Evolutionary conservation across 169 alveolate species (phyloP), one percentile per base, ranked within the genome.

Genomic region (Condylostoma magnum): DNA sequence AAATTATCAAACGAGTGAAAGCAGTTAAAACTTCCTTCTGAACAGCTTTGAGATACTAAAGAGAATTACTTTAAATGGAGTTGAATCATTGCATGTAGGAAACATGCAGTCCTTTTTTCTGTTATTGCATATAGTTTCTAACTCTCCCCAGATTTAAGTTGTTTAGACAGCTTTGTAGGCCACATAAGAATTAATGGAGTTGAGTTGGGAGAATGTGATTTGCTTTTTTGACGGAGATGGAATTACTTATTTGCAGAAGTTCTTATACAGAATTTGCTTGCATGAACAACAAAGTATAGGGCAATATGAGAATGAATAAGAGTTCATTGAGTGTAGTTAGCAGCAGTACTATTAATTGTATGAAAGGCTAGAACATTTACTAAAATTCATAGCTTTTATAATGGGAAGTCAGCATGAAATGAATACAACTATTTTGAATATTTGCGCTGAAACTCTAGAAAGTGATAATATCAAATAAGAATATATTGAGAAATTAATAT

Each of bases 131-230:
- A n/a, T 60, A 18, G 12, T 27, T n/a, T 52, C 71, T 18, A 37
- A 18, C 18, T 60, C 71, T 0, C 20, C 25, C 18, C 36, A 60
- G n/a, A 41, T 31, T n/a, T 18, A n/a, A 3, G 30, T 60, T n/a
- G 71, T 60, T 2, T 22, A 36, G 12, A 37, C 22, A 0, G 28
- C 41, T 1, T 20, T 60, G 18, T 15, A n/a, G 27, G 10, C 18
- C 33, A n/a, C 31, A 3, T 0, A 41, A 37, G n/a, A 33, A 22
- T n/a, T 60, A 33, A 36, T 60, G 6, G 15, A 36, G 10, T 20
- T 38, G 2, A 60, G 43, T 34, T 60, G 71, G 71, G 58, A 60
- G 43, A 60, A 60, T 34, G 71, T 60, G 15, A 22, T 60, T 10
- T 60, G 52, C 2, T 41, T 60, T n/a, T 60, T 38, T 27, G 71